Conservation (phyloP, 2,329 filamentous ascomycete species). For the Nannizziopsis arthrosporioides region DNA sequence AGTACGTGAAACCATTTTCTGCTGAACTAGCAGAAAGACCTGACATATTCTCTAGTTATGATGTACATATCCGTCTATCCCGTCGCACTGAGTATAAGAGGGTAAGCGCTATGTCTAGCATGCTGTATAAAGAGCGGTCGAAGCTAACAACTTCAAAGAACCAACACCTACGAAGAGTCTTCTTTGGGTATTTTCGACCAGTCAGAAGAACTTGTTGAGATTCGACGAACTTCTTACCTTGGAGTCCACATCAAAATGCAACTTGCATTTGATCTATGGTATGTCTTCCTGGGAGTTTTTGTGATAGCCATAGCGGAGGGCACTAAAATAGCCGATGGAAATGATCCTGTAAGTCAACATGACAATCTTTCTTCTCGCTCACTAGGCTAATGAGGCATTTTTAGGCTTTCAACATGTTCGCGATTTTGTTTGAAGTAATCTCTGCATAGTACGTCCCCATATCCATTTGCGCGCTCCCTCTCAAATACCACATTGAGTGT, state of each 20-base stretch:
- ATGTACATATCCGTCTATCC: constrained; percentile 98
- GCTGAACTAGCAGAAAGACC: constrained; percentile 7
- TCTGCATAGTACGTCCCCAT: constrained; percentile 29
- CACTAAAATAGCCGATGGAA: constrained; percentile 19
- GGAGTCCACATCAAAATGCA: constrained; percentile 50
- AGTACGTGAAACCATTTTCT: constrained; percentile 28
- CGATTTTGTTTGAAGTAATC: constrained; percentile 34
- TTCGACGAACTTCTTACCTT: constrained; percentile 32
- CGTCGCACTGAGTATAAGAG: constrained; percentile 81
- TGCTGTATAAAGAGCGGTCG: not conserved
- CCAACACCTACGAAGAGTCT: constrained; percentile 59
- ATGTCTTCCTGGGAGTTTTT: constrained; percentile 48
- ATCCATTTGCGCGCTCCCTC: too few relatives aligned
- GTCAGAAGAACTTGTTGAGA: constrained; percentile 18
- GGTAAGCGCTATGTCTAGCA: constrained; percentile 17
- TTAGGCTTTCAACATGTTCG: constrained; percentile 14
- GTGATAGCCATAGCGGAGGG: constrained; percentile 40
- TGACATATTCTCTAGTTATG: constrained; percentile 57
- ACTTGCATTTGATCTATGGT: constrained; percentile 55
- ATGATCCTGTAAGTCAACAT: constrained; percentile 19
- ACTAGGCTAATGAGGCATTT: not conserved
- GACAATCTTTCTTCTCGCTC: not conserved
- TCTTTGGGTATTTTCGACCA: constrained; percentile 46
- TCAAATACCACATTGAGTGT: not conserved
- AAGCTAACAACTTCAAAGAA: constrained; percentile 5